phyloP scores from a whole-genome alignment of 1,139 yeast genomes.

The Kodamaea ohmeri region DNA sequence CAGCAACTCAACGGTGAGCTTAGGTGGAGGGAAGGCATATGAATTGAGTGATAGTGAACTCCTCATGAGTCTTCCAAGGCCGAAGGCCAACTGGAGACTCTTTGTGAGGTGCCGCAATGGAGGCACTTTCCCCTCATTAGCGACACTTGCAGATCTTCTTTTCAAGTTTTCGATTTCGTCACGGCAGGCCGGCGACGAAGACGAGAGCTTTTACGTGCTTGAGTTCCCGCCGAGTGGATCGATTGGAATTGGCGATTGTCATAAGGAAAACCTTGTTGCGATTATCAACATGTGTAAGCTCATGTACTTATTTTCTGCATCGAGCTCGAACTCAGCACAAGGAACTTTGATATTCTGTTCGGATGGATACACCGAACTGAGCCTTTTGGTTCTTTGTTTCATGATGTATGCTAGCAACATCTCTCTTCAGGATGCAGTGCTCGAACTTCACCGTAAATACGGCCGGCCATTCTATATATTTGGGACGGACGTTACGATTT shows the following conservation, averaged over 20 bases:
- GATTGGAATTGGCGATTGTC: slow-evolving; percentile 67
- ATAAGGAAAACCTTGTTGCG: slow-evolving; percentile 51
- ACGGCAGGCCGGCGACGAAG: slow-evolving; percentile 18
- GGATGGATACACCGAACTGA: slow-evolving; percentile 92
- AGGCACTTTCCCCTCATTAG: slow-evolving; percentile 52
- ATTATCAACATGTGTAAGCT: slow-evolving; percentile 65
- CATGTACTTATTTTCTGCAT: slow-evolving; percentile 42
- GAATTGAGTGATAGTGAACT: slow-evolving; percentile 3
- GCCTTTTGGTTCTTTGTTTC: slow-evolving; percentile 68
- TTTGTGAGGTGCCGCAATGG: slow-evolving; percentile 50
- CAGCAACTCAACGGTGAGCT: slow-evolving; percentile 45
- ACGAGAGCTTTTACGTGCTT: slow-evolving; percentile 38
- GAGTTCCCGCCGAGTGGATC: slow-evolving; percentile 86
- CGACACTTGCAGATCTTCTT: slow-evolving; percentile 36
- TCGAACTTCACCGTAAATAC: slow-evolving; percentile 58
- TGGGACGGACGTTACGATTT: slow-evolving; percentile 65
- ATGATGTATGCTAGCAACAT: slow-evolving; percentile 64
- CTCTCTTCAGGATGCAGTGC: slow-evolving; percentile 46
- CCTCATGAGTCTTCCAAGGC: slow-evolving; percentile 15
- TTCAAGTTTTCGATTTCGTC: slow-evolving; percentile 31
- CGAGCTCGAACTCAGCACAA: slow-evolving; percentile 26
- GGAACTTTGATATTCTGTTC: slow-evolving; percentile 66
- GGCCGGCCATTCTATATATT: slow-evolving; percentile 85
- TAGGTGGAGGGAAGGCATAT: slow-evolving; percentile 15
- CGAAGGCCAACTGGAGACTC: slow-evolving; percentile 40